These are phyloP conservation scores for Colletotrichum sp. DNA, from an alignment of 2,329 filamentous ascomycete genomes.

Conservation along the genomic window DNA sequence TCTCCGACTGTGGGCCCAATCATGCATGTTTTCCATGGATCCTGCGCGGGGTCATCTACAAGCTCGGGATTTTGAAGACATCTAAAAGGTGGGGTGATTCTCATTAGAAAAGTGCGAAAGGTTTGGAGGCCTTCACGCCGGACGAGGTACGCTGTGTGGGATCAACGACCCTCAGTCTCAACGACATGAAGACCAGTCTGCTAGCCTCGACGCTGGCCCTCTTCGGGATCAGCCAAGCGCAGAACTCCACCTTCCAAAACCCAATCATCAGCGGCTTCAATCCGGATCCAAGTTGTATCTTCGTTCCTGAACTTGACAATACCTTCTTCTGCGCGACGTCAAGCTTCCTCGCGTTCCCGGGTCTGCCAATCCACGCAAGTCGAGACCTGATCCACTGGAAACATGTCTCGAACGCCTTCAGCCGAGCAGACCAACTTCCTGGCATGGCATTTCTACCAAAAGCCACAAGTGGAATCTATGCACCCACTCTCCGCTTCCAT, in stretches of 20 bases:
- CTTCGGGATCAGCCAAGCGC: background rate
- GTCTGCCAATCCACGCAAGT: constrained; percentile 57
- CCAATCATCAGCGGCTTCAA: constrained; percentile 56
- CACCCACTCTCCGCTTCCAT: constrained; percentile 48
- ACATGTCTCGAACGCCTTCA: constrained; percentile 44
- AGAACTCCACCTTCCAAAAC: constrained; percentile 38
- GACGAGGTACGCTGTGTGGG: background rate
- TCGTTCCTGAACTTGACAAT: constrained; percentile 40
- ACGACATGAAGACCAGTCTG: background rate
- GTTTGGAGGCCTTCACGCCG: too few relatives aligned
- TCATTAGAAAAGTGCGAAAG: background rate
- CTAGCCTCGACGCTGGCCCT: background rate
- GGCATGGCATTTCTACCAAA: constrained; percentile 31
- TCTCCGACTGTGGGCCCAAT: background rate
- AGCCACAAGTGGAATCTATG: constrained; percentile 48
- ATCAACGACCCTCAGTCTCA: background rate
- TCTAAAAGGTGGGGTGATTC: background rate
- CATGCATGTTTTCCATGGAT: background rate
- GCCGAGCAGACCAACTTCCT: constrained; percentile 45
- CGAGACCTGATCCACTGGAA: constrained; percentile 56
- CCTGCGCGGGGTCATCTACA: background rate
- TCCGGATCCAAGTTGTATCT: constrained; percentile 52
- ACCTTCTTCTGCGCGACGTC: constrained; percentile 58
- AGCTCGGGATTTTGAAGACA: accelerated
- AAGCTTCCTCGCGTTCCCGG: constrained; percentile 57